Evolutionary conservation across 2,329 filamentous ascomycete species (phyloP).

Genomic region (Colletotrichum truncatum): DNA sequence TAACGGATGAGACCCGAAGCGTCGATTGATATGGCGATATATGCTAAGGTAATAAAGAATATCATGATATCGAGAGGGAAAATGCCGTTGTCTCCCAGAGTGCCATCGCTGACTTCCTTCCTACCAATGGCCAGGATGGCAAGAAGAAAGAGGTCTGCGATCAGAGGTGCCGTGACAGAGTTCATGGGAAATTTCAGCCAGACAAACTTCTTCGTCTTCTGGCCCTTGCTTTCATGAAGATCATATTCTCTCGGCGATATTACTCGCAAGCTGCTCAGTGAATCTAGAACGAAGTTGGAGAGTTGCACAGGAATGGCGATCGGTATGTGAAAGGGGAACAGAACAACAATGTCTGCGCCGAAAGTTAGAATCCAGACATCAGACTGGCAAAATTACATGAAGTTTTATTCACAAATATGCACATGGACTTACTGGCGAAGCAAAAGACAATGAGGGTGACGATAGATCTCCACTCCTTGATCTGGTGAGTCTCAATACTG

Average conservation of each 20-base stretch:
- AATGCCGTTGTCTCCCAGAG: conserved; percentile 72
- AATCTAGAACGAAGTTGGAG: conserved; percentile 52
- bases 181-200: conserved; percentile 71
- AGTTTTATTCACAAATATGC: no score
- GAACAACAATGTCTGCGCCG: conserved; percentile 69
- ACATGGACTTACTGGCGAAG: conserved; percentile 70
- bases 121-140: conserved; percentile 74
- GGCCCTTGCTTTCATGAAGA: conserved; percentile 36
- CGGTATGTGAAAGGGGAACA: conserved; percentile 75
- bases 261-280: conserved; percentile 55
- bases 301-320: conserved; percentile 65
- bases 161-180: conserved; percentile 75
- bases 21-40: conserved; percentile 81
- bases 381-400: conserved; percentile 3
- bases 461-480: conserved; percentile 74
- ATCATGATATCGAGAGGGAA: conserved; percentile 77
- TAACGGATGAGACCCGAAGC: conserved; percentile 78
- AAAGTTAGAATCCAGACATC: background rate
- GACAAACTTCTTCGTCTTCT: conserved; percentile 50
- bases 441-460: conserved; percentile 76
- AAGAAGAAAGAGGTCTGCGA: conserved; percentile 76
- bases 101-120: conserved; percentile 74
- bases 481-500: conserved; percentile 59
- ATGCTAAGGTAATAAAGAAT: conserved; percentile 79
- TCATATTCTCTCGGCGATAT: conserved; percentile 40